Base-by-base conservation (phyloP, 83 land plant species). In the Picea engelmannii region DNA sequence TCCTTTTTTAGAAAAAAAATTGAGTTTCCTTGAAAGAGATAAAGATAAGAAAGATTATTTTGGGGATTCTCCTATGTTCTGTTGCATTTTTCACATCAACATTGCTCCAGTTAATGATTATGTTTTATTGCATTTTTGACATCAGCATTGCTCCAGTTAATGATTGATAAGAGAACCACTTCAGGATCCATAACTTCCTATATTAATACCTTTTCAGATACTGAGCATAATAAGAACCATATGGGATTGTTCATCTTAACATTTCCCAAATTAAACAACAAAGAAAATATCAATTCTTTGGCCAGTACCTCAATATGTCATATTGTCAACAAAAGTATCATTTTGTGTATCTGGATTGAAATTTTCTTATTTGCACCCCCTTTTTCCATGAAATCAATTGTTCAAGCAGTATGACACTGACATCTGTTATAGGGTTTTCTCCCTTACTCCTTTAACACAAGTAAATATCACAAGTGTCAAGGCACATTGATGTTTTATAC, bases 341-440 rank as follows among this genome's bases (percentile, higher is more conserved):
- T 86, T 86, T 67, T 83, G 86, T 76, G 78, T 86, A 21, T 83
- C 88, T 38, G 88, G 88, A 15, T 80, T 81, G 24, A 83, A 86
- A 69, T 86, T 86, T 84, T 86, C 88, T 17, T 86, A 86, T 75
- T 86, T 86, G 6, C 88, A 86, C 86, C 88, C 55, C 88, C 88
- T 21, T 68, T 80, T 44, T 83, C 88, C 20, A 86, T 86, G 88
- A 86, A 86, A 27, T 77, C 88, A 3, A 81, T 86, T 17, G 86
- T 86, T 59, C 88, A 86, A 66, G 66, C 88, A 25, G 64, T 81
- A 5, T 86, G 88, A 86, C 83, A 49, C 68, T 86, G 76, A 84
- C 88, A 10, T 76, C 84, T 1, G 82, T 86, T 38, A 81, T 83
- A 86, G 88, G 88, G 80, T 64, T 66, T 17, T 44, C 60, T 38